Evolutionary conservation across 192 early-diverging fungal species (phyloP), one percentile per base, ranked within the genome.

Genomic region (Fimicolochytrium jonesii): DNA sequence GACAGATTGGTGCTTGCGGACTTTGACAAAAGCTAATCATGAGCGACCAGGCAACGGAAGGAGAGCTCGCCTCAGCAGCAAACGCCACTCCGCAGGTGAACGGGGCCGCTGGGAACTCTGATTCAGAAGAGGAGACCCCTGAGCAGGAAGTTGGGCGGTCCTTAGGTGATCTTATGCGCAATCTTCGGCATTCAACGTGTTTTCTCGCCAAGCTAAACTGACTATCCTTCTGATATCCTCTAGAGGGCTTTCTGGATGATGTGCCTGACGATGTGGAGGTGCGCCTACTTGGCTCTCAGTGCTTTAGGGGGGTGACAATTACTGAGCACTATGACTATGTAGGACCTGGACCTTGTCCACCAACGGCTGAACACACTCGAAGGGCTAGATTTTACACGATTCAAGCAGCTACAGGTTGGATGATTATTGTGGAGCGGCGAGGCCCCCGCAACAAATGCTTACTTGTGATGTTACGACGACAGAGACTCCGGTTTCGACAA

Each of bases 401-500:
- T 90, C 77, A 74, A 72, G 32, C 72, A 80, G 15, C 67, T 91
- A n/a, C 56, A 86, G 80, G 89, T 90, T 67, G 39, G 42, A 6
- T 23, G 23, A 18, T 65, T n/a, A n/a, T n/a, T n/a, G n/a, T n/a
- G n/a, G n/a, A n/a, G n/a, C n/a, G n/a, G n/a, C n/a, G n/a, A n/a
- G n/a, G n/a, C n/a, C n/a, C n/a, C n/a, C n/a, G n/a, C n/a, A n/a
- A n/a, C n/a, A n/a, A n/a, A n/a, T n/a, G n/a, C n/a, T n/a, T n/a
- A n/a, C n/a, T n/a, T n/a, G n/a, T n/a, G n/a, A n/a, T 18, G 9
- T 39, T 17, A 17, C 37, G 17, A 39, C 10, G 17, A 6, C 61
- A 95, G 93, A 78, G 74, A 43, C 68, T 95, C 11, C 86, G 88
- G 9, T 64, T 90, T 28, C 82, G 92, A 1, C 93, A 96, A 65